Evolutionary conservation across 306 rosid species (phyloP), one percentile per base, ranked within the genome.

Genomic region (Quercus robur): DNA sequence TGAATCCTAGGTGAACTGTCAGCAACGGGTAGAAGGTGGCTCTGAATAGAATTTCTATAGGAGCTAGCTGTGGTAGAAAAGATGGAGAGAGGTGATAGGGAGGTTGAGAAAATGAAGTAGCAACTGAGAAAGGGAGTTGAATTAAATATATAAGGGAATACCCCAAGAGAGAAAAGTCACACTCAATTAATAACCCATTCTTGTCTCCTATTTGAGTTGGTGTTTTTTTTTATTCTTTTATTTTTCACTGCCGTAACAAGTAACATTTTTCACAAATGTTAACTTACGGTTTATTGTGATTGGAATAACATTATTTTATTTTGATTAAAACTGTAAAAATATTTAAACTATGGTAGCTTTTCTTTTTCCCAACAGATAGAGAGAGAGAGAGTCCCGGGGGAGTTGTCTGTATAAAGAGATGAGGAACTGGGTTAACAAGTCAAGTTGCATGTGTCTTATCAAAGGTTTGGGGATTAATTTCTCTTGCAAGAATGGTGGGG

Each of bases 121-220:
- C 84, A 88, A 81, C 91, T 81, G 81, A 83, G 89, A 74, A 79
- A 81, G 78, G 85, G 81, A 82, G 87, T 82, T 82, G 82, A 82
- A 82, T 82, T 82, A 86, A 85, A 67, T 67, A 67, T 85, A 85
- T 67, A 82, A 84, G 83, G 23, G 3, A 73, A 87, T 68, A 3
- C 62, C 88, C 92, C 81, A 84, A 75, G 72, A 81, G 63, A 75
- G 77, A 86, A 46, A 75, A 71, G 90, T 88, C 90, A 79, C 77
- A 54, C 76, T 83, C 85, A 83, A 33, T 35, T 19, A 35, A 38
- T 69, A 64, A 85, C 77, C 68, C 64, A 74, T 78, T 49, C 54
- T 3, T 49, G 17, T 49, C 54, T 69, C 74, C 63, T 77, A 49
- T 46, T 64, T 82, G 69, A 54, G 25, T 74, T 75, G 61, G 25